Percentiles rank a stretch among this genome's conserved stretches.
Evolutionary conservation across 2,329 filamentous ascomycete genomes (phyloP).

Genomic region (Cercospora brassicicola): DNA sequence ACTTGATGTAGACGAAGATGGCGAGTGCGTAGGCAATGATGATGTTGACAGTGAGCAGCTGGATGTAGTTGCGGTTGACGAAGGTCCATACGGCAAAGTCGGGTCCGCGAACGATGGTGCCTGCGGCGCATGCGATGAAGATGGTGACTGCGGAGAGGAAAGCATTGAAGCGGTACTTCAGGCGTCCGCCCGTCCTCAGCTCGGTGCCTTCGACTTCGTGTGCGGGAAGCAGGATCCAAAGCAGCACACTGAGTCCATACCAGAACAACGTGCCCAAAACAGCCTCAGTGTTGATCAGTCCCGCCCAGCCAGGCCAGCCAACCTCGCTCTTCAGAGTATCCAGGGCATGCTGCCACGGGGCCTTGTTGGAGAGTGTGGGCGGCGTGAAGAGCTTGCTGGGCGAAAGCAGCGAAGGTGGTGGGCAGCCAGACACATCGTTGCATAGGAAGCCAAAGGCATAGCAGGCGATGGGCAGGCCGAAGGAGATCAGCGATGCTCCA

Average conservation of each 20-base stretch:
- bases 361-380: conserved; percentile 33
- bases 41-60: conserved; percentile 80
- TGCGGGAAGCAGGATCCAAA: conserved; percentile 77
- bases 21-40: conserved; percentile 72
- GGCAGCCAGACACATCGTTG: conserved; percentile 91
- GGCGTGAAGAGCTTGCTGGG: conserved; percentile 62
- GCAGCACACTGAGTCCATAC: conserved; percentile 71
- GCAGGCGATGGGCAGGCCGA: conserved; percentile 75
- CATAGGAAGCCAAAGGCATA: conserved; percentile 81
- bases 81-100: conserved; percentile 89
- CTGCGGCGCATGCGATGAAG: conserved; percentile 68
- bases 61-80: conserved; percentile 86
- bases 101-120: conserved; percentile 73
- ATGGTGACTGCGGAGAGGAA: conserved; percentile 74
- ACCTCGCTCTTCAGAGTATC: conserved; percentile 74
- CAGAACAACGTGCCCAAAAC: conserved; percentile 72
- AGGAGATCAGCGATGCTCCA: conserved; percentile 74
- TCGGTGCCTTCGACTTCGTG: conserved; percentile 68
- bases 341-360: conserved; percentile 51
- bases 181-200: conserved; percentile 67
- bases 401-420: conserved; percentile 74
- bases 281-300: conserved; percentile 68
- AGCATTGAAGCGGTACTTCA: conserved; percentile 76
- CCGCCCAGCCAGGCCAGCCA: conserved; percentile 76
- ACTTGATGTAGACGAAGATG: conserved; percentile 75